Evolutionary conservation across 2,329 filamentous ascomycete species (phyloP).

Genomic region (Colletotrichum gloeosporioides): DNA sequence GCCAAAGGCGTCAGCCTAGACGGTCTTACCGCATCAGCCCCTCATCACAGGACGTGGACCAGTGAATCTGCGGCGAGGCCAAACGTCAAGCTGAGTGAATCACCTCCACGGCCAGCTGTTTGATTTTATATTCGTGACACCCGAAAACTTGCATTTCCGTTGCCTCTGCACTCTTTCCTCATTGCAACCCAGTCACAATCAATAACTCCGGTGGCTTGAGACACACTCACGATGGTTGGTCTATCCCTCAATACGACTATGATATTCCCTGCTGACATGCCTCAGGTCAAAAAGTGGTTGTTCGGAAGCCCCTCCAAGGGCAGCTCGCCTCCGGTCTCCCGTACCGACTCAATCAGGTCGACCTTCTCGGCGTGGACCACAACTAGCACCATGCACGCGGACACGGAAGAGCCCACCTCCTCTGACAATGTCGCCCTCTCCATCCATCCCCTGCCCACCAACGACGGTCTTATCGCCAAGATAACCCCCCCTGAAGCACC

Average conservation of each 20-base stretch:
- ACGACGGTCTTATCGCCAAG: slow-evolving; percentile 49
- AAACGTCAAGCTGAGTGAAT: no score
- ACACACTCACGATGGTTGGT: background rate
- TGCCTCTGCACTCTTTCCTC: background rate
- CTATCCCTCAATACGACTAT: background rate
- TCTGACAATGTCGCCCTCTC: slow-evolving; percentile 21
- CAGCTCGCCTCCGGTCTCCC: background rate
- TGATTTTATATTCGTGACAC: no score
- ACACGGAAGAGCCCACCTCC: background rate
- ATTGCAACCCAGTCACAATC: background rate
- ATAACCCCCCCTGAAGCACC: slow-evolving; percentile 49
- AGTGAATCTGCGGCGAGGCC: background rate
- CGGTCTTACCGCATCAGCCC: background rate
- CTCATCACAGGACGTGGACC: background rate
- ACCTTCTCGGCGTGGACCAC: background rate
- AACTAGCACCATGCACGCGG: background rate
- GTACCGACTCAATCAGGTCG: background rate
- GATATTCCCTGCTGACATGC: background rate
- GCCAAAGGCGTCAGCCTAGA: background rate
- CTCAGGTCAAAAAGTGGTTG: slow-evolving; percentile 12
- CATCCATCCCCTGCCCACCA: slow-evolving; percentile 43
- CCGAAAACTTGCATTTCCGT: background rate
- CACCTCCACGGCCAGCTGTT: no score
- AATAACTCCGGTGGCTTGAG: background rate
- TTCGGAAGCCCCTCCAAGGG: background rate